These are phyloP conservation scores for Tilletia setariae DNA, from an alignment of 1,284 basidiomycete genomes.

Conservation along the genomic window DNA sequence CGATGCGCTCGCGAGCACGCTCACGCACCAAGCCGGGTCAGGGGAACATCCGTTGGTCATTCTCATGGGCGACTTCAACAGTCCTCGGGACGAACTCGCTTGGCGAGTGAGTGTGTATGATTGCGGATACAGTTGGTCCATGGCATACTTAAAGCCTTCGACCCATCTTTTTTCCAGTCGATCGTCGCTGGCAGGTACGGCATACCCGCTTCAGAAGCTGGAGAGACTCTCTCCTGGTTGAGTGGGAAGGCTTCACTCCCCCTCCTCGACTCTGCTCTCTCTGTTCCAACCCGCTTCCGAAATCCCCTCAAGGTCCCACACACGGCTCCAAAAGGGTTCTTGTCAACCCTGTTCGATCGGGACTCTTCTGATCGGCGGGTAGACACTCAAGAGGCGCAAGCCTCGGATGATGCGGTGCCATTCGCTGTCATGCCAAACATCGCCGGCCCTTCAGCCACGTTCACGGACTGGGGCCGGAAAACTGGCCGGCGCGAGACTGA, in stretches of 20 bases:
- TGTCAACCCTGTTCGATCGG: too few species aligned
- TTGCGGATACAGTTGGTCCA: background rate
- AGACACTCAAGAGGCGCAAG: background rate
- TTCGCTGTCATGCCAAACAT: constrained; percentile 9
- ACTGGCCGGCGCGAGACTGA: background rate
- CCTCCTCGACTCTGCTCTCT: constrained; percentile 14
- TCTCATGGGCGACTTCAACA: constrained; percentile 40
- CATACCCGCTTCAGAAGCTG: constrained; percentile 17
- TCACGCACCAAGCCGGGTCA: background rate
- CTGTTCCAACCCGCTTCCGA: constrained; percentile 6
- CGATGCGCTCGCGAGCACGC: constrained; percentile 17
- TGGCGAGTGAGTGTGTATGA: constrained; percentile 27
- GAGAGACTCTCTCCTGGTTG: background rate
- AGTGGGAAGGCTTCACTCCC: background rate
- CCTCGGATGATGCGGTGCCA: constrained; percentile 23
- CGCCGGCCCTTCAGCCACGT: constrained; percentile 27
- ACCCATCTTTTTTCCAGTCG: background rate
- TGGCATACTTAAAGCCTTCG: background rate
- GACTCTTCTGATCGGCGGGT: too few species aligned
- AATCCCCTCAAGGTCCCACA: background rate
- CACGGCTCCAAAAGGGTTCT: background rate
- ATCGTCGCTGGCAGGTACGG: constrained; percentile 35
- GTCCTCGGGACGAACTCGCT: constrained; percentile 30
- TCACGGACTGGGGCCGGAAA: constrained; percentile 28
- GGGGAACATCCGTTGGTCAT: constrained; percentile 28